Evolutionary conservation across 768 basidiomycete genomes (phyloP).

Genomic region (Candolleomyces aberdarensis): DNA sequence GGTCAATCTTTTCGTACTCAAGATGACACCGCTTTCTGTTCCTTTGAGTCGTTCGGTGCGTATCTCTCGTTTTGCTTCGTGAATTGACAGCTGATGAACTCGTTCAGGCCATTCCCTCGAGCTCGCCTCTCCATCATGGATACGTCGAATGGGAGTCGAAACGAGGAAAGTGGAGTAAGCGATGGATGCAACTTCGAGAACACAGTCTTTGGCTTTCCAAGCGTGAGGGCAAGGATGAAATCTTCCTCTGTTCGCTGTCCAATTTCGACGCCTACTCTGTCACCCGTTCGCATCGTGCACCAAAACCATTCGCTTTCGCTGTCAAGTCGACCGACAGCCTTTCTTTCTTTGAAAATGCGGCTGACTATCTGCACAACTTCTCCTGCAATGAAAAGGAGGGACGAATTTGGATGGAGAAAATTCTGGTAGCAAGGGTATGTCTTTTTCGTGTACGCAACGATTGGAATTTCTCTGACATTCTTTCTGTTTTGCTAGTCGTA

Average conservation of each 20-base stretch:
- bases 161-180: slow-evolving; percentile 93
- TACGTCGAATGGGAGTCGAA: slow-evolving; percentile 90
- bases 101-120: slow-evolving; percentile 39
- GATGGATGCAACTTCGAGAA: slow-evolving; percentile 84
- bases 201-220: slow-evolving; percentile 87
- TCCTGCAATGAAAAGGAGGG: slow-evolving; percentile 74
- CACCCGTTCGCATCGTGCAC: slow-evolving; percentile 74
- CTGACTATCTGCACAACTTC: slow-evolving; percentile 88
- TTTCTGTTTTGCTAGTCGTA: slow-evolving; percentile 54
- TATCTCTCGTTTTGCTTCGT: slow-evolving; percentile 9
- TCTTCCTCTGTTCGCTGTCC: slow-evolving; percentile 77
- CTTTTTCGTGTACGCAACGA: slow-evolving; percentile 6
- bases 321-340: slow-evolving; percentile 87
- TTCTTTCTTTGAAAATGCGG: slow-evolving; percentile 80
- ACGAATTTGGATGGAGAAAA: slow-evolving; percentile 72
- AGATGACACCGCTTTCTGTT: slow-evolving; percentile 62
- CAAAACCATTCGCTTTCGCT: slow-evolving; percentile 82
- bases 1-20: slow-evolving; percentile 78
- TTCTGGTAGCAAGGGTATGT: slow-evolving; percentile 80
- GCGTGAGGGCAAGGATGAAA: slow-evolving; percentile 88
- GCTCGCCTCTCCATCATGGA: slow-evolving; percentile 44
- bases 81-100: slow-evolving; percentile 8
- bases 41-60: slow-evolving; percentile 59
- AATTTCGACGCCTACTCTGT: slow-evolving; percentile 87
- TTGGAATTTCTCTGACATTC: slow-evolving; percentile 7